Base-by-base conservation (phyloP, 371 early-diverging fungal species). In the Mortierella sp. region DNA sequence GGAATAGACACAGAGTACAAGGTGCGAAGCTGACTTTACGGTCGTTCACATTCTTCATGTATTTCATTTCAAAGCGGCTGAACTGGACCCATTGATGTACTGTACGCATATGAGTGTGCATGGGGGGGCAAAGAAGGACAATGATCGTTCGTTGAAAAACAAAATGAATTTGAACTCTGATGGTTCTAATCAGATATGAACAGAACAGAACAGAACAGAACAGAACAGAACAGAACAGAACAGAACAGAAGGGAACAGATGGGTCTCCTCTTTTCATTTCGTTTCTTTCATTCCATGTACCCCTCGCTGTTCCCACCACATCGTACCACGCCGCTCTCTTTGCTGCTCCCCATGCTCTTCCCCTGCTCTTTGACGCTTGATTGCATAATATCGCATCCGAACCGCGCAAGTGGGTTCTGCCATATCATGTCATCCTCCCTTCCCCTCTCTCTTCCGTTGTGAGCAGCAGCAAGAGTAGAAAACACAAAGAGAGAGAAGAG, bases 351-450 rank as follows among this genome's bases (percentile, higher is more conserved):
- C 16, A 2, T 63, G 63, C 27, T 18, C 60, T 32, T 2, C 60
- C 65, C 3, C 12, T 58, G 60, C 60, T 58, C 60, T 32, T 60
- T 21, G 35, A 21, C 21, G 38, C 65, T 65, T 65, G 65, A 65
- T 65, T 65, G 38, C 65, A 65, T 65, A 65, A 65, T 65, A 65
- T 65, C 65, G 65, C 65, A 65, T 65, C 38, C 38, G 38, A 65
- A 65, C 38, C 65, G 21, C 38, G 38, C 21, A 18, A 41, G 32
- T 65, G 65, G 41, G 58, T 29, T 4, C 14, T 32, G 4, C 11
- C 29, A 3, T 12, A 12, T 32, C 32, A 58, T 58, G 29, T 60
- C 60, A 51, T 51, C 51, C 21, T 16, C 29, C 6, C 58, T 12
- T n/a, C 4, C 35, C 24, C 38, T 38, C 38, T 27, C 60, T 60